Percentiles rank a stretch among this genome's conserved stretches.
Conservation (phyloP, 352 stramenopile species). For the Phytophthora parvispora region DNA sequence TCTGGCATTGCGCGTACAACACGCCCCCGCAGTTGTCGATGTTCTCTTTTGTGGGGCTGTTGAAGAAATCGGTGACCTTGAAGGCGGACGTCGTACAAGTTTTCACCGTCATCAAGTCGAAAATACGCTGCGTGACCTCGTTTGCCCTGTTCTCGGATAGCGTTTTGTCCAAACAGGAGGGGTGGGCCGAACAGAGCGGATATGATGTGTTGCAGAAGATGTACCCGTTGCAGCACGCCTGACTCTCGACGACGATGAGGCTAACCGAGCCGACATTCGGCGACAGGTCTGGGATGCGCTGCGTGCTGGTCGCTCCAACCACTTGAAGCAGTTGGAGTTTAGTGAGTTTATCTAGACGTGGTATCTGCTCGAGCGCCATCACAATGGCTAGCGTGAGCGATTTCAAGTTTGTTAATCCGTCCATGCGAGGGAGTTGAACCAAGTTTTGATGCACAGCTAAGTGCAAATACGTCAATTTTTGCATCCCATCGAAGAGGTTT, state of each 20-base stretch:
- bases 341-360: constrained; percentile 7
- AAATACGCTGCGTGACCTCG: constrained; percentile 9
- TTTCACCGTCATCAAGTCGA: constrained; percentile 1
- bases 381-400: constrained; percentile 19
- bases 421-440: constrained; percentile 14
- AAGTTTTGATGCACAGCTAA: constrained; percentile 27
- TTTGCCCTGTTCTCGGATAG: constrained; percentile 4
- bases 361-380: constrained; percentile 11
- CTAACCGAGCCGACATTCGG: background rate
- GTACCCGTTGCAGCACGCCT: constrained; percentile 33
- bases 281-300: constrained; percentile 7
- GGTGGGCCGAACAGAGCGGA: constrained; percentile 1
- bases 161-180: background rate
- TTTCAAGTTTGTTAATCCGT: constrained; percentile 22
- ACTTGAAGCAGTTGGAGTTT: constrained; percentile 13
- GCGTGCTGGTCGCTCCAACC: background rate
- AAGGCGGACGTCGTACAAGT: background rate
- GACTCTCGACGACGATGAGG: background rate
- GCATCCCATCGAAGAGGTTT: constrained; percentile 33
- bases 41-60: background rate
- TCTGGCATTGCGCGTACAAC: constrained; percentile 27
- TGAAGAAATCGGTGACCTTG: background rate
- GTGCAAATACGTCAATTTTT: constrained; percentile 32
- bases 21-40: constrained; percentile 27
- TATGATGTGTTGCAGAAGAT: constrained; percentile 13